Evolutionary conservation across 2,329 filamentous ascomycete genomes (phyloP).

Genomic region (Penicillium sp.): DNA sequence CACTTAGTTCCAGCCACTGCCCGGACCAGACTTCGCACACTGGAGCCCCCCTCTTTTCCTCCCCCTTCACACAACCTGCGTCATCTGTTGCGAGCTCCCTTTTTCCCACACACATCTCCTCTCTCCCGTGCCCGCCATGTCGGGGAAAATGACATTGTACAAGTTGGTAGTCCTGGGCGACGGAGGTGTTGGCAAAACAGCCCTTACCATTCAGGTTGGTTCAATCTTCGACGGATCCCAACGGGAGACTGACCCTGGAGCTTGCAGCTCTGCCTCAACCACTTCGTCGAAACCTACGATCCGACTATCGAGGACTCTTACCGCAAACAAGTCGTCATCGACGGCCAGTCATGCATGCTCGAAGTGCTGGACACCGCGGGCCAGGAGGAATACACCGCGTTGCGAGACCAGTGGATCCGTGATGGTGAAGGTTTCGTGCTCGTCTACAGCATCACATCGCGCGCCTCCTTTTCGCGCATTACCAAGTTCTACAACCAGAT

Average conservation of each 20-base stretch:
- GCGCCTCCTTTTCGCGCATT: conserved; percentile 92
- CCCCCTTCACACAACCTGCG: conserved; percentile 3
- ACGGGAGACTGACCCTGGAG: conserved; percentile 7
- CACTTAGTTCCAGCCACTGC: conserved; percentile 23
- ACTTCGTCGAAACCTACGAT: conserved; percentile 91
- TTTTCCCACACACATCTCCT: neutral
- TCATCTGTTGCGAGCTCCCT: conserved; percentile 5
- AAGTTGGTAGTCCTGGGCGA: conserved; percentile 94
- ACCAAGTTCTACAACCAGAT: conserved; percentile 96
- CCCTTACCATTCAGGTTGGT: conserved; percentile 75
- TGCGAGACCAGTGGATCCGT: conserved; percentile 97
- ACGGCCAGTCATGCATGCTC: conserved; percentile 92
- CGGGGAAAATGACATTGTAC: conserved; percentile 92
- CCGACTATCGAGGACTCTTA: conserved; percentile 69
- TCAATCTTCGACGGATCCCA: neutral
- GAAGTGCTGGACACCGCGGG: conserved; percentile 96
- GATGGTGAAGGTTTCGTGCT: conserved; percentile 97
- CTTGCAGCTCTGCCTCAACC: conserved; percentile 81
- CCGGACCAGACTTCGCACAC: conserved; percentile 20
- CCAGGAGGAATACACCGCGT: conserved; percentile 96
- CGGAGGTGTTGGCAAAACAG: conserved; percentile 91
- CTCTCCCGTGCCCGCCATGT: conserved; percentile 56
- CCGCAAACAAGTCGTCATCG: conserved; percentile 75
- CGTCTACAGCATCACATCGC: conserved; percentile 97
- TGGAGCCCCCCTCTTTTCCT: conserved; percentile 3